Conservation (phyloP, 352 stramenopile genomes). For the Blastocystis sp. region DNA sequence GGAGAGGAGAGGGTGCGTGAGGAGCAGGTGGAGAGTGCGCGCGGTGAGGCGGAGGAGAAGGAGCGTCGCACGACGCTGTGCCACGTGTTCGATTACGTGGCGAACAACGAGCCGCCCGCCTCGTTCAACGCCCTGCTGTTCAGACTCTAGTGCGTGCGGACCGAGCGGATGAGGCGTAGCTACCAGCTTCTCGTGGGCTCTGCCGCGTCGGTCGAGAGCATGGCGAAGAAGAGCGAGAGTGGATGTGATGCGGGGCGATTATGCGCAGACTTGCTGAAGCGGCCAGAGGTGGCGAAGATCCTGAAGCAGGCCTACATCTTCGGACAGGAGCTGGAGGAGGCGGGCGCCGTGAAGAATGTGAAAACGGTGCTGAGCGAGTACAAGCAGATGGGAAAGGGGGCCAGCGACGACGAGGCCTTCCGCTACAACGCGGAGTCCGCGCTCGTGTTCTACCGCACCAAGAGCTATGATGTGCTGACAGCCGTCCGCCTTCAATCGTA, state of each 20-base stretch:
- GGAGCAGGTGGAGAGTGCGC: background rate
- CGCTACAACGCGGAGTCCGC: constrained; percentile 35
- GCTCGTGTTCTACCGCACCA: constrained; percentile 19
- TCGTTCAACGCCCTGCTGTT: constrained; percentile 37
- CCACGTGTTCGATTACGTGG: constrained; percentile 17
- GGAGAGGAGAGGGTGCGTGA: background rate
- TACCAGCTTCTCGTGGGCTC: constrained; percentile 25
- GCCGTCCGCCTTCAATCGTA: background rate
- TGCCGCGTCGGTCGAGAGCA: background rate
- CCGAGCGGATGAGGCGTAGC: background rate
- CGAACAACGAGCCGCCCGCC: background rate
- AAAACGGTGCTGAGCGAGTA: constrained; percentile 27
- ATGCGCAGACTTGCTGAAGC: background rate
- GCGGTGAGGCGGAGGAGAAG: background rate
- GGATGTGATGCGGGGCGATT: background rate
- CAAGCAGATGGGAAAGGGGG: constrained; percentile 10
- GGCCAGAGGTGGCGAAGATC: background rate
- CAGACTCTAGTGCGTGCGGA: constrained; percentile 7
- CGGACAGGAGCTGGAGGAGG: background rate
- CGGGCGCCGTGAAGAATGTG: constrained; percentile 6
- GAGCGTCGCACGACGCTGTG: background rate
- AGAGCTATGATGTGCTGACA: constrained; percentile 12
- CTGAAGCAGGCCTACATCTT: constrained; percentile 58
- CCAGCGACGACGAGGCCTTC: background rate
- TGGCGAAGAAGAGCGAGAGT: background rate